phyloP scores from a whole-genome alignment of 2,329 filamentous ascomycete genomes.

The Mycocentrospora acerina region DNA sequence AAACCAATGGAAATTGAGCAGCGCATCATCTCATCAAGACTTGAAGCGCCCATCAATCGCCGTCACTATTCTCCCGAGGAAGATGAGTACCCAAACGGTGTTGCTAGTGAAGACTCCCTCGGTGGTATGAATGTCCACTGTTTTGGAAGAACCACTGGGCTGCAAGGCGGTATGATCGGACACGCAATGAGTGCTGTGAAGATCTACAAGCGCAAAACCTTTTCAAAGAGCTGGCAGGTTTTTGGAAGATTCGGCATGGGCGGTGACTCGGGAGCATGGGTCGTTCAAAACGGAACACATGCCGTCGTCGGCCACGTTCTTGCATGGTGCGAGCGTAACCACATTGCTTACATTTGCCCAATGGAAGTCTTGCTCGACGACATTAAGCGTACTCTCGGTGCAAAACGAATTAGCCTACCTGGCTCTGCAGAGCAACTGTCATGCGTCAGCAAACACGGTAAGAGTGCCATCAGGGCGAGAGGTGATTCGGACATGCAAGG shows the following conservation, averaged over 20 bases:
- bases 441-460: constrained; percentile 11
- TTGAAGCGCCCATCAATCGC: constrained; percentile 38
- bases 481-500: constrained; percentile 20
- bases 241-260: constrained; percentile 68
- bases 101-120: constrained; percentile 62
- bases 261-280: constrained; percentile 91
- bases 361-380: constrained; percentile 90
- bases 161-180: constrained; percentile 76
- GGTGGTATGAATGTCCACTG: constrained; percentile 82
- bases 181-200: constrained; percentile 81
- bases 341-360: constrained; percentile 86
- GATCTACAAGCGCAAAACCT: constrained; percentile 79
- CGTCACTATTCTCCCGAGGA: constrained; percentile 38
- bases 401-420: constrained; percentile 69
- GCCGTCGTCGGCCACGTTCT: constrained; percentile 86
- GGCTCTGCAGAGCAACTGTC: constrained; percentile 47
- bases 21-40: constrained; percentile 30
- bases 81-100: constrained; percentile 56
- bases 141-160: constrained; percentile 80
- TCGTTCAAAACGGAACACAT: constrained; percentile 77
- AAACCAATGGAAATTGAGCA: constrained; percentile 27
- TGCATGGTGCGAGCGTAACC: constrained; percentile 79
- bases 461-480: constrained; percentile 3
- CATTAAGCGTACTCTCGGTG: constrained; percentile 76
- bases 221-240: constrained; percentile 70